Conservation (phyloP, 768 basidiomycete genomes). For the Trametes sanguinea region DNA sequence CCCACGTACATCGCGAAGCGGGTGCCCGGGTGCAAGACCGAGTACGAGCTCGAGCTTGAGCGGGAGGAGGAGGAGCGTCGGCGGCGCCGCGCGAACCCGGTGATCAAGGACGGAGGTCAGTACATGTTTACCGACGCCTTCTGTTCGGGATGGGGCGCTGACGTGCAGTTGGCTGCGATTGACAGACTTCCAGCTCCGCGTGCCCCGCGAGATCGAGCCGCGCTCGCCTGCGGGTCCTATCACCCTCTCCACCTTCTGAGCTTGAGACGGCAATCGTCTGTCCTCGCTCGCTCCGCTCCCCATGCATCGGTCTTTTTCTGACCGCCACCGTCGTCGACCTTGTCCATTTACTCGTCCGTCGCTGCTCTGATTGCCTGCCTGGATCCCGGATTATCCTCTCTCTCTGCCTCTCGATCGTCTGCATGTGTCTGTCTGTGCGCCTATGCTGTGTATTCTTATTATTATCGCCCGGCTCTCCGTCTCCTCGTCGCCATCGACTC, state of each 20-base stretch:
- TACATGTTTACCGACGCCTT: not conserved
- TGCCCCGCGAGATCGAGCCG: conserved; percentile 51
- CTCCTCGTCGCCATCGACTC: not conserved
- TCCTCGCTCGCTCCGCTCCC: not conserved
- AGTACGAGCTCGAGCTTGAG: conserved; percentile 71
- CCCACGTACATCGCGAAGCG: conserved; percentile 47
- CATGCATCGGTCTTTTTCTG: not conserved
- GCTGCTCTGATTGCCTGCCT: conserved; percentile 3
- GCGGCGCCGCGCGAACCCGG: conserved; percentile 55
- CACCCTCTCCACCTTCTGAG: conserved; percentile 62
- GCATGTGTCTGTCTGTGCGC: conserved; percentile 14
- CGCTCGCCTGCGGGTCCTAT: conserved; percentile 48
- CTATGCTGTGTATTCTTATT: conserved; percentile 25
- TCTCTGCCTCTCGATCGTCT: not conserved
- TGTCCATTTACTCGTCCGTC: not conserved
- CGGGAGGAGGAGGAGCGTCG: conserved; percentile 58
- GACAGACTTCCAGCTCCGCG: conserved; percentile 67
- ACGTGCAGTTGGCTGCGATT: conserved; percentile 3
- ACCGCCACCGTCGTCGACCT: not conserved
- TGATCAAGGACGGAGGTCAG: conserved; percentile 60
- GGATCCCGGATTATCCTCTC: not conserved
- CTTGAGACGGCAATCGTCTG: not conserved
- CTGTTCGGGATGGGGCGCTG: not conserved
- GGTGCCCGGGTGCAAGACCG: conserved; percentile 67
- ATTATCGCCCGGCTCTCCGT: conserved; percentile 11